A percentile compares a stretch with the other conserved stretches of the same genome.
Evolutionary conservation across 2,329 filamentous ascomycete genomes (phyloP).

Genomic region (Fusarium globosum): DNA sequence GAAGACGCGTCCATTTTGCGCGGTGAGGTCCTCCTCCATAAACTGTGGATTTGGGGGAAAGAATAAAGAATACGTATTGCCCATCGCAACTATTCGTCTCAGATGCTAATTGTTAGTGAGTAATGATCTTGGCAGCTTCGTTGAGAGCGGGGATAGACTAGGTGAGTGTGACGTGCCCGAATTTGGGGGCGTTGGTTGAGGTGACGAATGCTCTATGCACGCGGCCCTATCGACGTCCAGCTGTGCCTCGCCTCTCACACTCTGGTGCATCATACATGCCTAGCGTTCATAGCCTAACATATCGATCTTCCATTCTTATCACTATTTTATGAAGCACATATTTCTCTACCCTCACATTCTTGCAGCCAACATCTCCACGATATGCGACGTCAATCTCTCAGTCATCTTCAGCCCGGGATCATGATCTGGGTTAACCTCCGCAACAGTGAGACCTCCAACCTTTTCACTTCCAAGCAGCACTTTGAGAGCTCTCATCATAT

Average conservation of each 20-base stretch:
- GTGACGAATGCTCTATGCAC: background rate
- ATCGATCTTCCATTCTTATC: background rate
- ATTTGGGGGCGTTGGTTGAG: background rate
- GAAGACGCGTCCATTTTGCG: constrained; percentile 10
- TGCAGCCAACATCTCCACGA: constrained; percentile 13
- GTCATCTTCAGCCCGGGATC: constrained; percentile 32
- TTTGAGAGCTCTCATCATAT: constrained; percentile 34
- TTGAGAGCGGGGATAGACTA: background rate
- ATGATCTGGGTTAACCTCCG: constrained; percentile 39
- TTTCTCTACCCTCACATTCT: background rate
- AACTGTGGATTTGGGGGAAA: constrained; percentile 7
- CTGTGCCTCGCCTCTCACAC: background rate
- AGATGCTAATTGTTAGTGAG: no score
- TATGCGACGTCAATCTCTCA: constrained; percentile 4
- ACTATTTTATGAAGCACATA: background rate
- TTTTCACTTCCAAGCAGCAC: constrained; percentile 13
- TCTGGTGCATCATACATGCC: background rate
- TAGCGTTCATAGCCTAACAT: background rate
- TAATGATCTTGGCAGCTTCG: background rate
- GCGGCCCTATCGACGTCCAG: background rate
- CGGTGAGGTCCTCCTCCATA: constrained; percentile 1
- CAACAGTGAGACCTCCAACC: constrained; percentile 27
- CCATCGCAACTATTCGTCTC: background rate
- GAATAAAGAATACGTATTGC: constrained; percentile 17
- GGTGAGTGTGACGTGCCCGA: background rate